Evolutionary conservation across 495 filamentous ascomycete species (phyloP), one percentile per base, ranked within the genome.

Genomic region (Daldinia grandis): DNA sequence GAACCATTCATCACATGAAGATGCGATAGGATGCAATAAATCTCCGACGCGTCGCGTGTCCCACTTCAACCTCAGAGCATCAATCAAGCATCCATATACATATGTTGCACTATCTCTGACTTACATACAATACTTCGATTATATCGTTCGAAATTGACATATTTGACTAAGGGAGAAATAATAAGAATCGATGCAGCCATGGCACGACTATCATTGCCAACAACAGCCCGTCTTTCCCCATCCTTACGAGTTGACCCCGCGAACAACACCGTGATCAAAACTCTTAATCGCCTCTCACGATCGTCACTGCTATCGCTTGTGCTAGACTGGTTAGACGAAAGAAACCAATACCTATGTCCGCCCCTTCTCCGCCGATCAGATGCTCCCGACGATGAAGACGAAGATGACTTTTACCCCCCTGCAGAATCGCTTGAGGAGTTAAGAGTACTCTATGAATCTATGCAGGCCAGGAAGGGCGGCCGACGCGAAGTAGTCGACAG

Each of bases 401-500:
- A 80, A 24, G 76, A 80, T 63, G 84, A 87, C 38, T 81, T 88
- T 24, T 91, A 92, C 76, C 86, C 87, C 2, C 84, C 89, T 1
- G 88, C 87, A 0, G 76, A 82, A 19, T 89, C 87, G 12, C 76
- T 90, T 54, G 86, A 86, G 30, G 88, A 89, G 56, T 80, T 93
- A 12, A 83, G 85, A 12, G 85, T 89, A 44, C 80, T 84, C 38
- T 95, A 94, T 79, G 71, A 67, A n/a, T 74, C 75, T 1, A 76
- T 87, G 59, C 82, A 83, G 58, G 58, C 73, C 6, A 80, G 87
- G 24, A 93, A 90, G 73, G 91, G 91, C 3, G 86, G 85, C 9
- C 92, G 90, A 69, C 83, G 88, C 51, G 93, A 97, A 74, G 85
- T 95, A 4, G 80, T 92, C 6, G 91, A 93, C 71, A 85, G 92